Conservation (phyloP, 169 alveolate genomes). For the Pseudocohnilembus persalinus region DNA sequence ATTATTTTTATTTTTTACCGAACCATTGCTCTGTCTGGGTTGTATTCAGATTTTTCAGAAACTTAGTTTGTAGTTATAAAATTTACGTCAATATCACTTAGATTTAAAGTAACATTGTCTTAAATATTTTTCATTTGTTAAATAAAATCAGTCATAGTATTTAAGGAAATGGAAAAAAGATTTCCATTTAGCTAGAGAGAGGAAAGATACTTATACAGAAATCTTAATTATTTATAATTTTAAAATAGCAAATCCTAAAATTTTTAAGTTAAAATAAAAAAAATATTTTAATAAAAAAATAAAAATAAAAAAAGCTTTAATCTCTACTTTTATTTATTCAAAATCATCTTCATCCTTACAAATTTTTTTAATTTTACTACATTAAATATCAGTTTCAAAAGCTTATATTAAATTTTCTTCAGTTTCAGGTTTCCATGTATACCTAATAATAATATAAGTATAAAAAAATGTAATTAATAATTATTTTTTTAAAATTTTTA, state of each 20-base stretch:
- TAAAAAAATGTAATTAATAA: too few species aligned
- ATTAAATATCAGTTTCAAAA: not conserved
- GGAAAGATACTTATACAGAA: not conserved
- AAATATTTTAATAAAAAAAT: too few species aligned
- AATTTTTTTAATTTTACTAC: not conserved
- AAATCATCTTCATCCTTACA: not conserved
- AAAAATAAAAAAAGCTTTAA: too few species aligned
- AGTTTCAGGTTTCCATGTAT: not conserved
- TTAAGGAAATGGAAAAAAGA: not conserved
- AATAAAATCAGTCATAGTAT: not conserved
- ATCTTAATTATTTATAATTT: not conserved
- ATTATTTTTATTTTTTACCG: too few species aligned
- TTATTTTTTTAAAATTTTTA: too few species aligned
- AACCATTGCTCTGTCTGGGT: not conserved
- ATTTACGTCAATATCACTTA: not conserved
- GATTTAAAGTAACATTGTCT: not conserved
- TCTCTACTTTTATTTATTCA: not conserved
- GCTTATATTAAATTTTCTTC: not conserved
- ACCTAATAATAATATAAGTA: too few species aligned
- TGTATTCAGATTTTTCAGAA: not conserved
- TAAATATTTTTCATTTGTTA: not conserved
- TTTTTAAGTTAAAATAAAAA: too few species aligned
- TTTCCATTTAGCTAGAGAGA: not conserved
- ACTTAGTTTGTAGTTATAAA: not conserved
- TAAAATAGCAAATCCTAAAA: not conserved